These are phyloP conservation scores for Penicillium dipodomyicola DNA, from an alignment of 495 filamentous ascomycete genomes.

Conservation along the genomic window DNA sequence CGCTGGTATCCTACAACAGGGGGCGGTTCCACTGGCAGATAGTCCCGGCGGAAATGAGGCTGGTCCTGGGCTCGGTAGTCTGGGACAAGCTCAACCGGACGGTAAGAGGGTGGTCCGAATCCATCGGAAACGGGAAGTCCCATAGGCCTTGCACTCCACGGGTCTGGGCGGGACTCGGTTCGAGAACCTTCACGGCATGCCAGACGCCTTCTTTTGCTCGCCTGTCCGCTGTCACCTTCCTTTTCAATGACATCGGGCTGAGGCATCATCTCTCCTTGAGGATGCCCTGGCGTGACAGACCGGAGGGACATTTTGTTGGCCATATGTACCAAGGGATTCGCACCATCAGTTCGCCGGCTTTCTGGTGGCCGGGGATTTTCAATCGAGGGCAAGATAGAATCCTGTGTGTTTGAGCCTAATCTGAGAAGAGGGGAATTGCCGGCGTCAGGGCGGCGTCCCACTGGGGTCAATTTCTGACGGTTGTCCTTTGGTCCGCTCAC, in stretches of 20 bases:
- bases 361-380: slow-evolving; percentile 33
- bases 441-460: slow-evolving; percentile 19
- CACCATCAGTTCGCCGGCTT: slow-evolving; percentile 26
- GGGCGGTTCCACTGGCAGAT: slow-evolving; percentile 21
- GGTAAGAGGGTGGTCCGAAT: slow-evolving; percentile 19
- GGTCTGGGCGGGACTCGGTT: slow-evolving; percentile 11
- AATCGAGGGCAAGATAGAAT: slow-evolving; percentile 42
- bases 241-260: slow-evolving; percentile 9
- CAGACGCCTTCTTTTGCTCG: slow-evolving; percentile 36
- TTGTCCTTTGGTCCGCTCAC: slow-evolving; percentile 36
- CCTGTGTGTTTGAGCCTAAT: slow-evolving; percentile 26
- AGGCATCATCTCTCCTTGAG: slow-evolving; percentile 18
- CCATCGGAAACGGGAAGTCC: slow-evolving; percentile 17
- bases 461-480: slow-evolving; percentile 19
- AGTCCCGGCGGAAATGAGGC: slow-evolving; percentile 26
- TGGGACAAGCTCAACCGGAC: slow-evolving; percentile 20
- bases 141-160: slow-evolving; percentile 18
- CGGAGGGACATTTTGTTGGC: slow-evolving; percentile 39
- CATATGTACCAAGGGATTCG: slow-evolving; percentile 29
- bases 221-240: slow-evolving; percentile 23
- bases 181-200: slow-evolving; percentile 22
- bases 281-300: slow-evolving; percentile 34
- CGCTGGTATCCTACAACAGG: slow-evolving; percentile 17
- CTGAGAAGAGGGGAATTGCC: slow-evolving; percentile 20
- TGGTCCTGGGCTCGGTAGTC: slow-evolving; percentile 22